Percentiles rank a stretch among this genome's conserved stretches.
These are phyloP conservation scores for Cladorrhinum samala DNA, from an alignment of 495 filamentous ascomycete species.

Conservation along the genomic window DNA sequence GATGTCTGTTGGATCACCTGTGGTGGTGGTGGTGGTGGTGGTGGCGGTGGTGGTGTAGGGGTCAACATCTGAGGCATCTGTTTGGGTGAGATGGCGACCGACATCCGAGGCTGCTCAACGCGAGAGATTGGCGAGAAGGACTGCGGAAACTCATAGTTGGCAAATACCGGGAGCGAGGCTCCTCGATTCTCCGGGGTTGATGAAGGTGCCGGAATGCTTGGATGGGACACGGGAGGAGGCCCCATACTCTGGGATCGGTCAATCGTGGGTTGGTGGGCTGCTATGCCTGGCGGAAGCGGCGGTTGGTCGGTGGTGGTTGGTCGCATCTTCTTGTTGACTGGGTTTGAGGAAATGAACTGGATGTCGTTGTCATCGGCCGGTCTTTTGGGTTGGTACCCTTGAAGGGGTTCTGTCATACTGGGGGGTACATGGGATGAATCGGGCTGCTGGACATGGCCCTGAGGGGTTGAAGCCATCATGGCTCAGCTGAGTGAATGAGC, in stretches of 20 bases:
- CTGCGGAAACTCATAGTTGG: constrained; percentile 10
- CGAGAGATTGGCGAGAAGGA: background rate
- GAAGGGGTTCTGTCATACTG: background rate
- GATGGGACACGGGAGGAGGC: constrained; percentile 7
- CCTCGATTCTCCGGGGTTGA: background rate
- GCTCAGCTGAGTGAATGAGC: no score
- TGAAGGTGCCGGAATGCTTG: background rate
- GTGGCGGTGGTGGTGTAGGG: background rate
- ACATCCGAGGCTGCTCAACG: background rate
- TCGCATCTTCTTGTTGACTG: constrained; percentile 29
- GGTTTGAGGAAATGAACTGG: constrained; percentile 38
- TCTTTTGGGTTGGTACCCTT: background rate
- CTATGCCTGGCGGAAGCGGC: background rate
- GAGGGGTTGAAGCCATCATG: no score
- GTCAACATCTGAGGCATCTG: constrained; percentile 9
- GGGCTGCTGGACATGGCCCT: no score
- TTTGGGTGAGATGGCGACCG: constrained; percentile 15
- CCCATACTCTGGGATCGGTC: constrained; percentile 18
- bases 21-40: background rate
- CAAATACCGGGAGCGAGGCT: constrained; percentile 6
- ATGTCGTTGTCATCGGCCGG: constrained; percentile 37
- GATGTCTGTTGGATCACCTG: background rate
- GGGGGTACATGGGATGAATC: background rate
- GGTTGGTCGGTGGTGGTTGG: background rate
- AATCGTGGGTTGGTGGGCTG: constrained; percentile 8